Evolutionary conservation across 2,329 filamentous ascomycete species (phyloP).

Genomic region (Stagonosporopsis vannaccii): DNA sequence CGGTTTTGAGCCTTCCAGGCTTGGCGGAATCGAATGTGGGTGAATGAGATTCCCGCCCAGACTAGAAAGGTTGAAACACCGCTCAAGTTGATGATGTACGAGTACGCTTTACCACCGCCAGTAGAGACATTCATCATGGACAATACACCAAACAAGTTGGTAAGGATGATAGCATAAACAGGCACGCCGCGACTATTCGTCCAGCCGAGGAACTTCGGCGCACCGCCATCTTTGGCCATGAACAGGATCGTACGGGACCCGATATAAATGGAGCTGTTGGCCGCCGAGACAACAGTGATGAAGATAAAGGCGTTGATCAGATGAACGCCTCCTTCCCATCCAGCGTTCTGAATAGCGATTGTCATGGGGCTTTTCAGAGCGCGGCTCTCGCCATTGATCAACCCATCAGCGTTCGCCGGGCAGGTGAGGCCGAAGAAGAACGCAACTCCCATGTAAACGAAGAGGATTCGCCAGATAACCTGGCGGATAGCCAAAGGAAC

Average conservation of each 20-base stretch:
- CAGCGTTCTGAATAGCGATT: conserved; percentile 69
- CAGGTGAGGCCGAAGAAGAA: conserved; percentile 68
- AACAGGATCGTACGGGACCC: conserved; percentile 76
- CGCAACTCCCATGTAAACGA: conserved; percentile 55
- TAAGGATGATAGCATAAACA: conserved; percentile 68
- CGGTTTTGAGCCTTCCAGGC: conserved; percentile 60
- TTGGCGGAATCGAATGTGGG: conserved; percentile 73
- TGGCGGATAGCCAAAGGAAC: conserved; percentile 57
- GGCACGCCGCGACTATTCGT: conserved; percentile 70
- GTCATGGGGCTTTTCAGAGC: conserved; percentile 66
- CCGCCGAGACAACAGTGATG: conserved; percentile 67
- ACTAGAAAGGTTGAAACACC: conserved; percentile 76
- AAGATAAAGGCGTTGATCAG: conserved; percentile 73
- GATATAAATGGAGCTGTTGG: conserved; percentile 79
- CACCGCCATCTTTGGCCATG: conserved; percentile 77
- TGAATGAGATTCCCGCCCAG: conserved; percentile 74
- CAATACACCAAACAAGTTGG: conserved; percentile 74
- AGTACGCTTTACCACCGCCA: conserved; percentile 69
- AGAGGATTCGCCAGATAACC: conserved; percentile 54
- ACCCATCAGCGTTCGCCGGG: conserved; percentile 68
- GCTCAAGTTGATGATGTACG: conserved; percentile 73
- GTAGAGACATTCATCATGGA: conserved; percentile 78
- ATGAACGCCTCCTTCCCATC: conserved; percentile 75
- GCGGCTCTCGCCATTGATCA: conserved; percentile 68
- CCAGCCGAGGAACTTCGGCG: conserved; percentile 72